Percentiles rank a stretch among this genome's conserved stretches.
These are phyloP conservation scores for Lumnitzera racemosa DNA, from an alignment of 345 rosid species.

Conservation along the genomic window DNA sequence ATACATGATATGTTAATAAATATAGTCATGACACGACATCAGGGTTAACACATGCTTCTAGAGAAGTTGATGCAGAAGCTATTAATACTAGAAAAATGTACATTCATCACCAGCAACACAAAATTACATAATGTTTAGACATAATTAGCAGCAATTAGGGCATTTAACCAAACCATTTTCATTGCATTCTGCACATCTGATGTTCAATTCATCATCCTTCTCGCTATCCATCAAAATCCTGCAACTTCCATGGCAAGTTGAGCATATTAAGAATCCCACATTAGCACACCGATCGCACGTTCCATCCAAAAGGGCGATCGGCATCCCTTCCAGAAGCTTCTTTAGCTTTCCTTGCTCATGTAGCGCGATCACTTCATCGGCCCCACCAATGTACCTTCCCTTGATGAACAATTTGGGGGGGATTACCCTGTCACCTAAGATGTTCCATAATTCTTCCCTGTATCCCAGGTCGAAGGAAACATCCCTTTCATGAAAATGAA, in stretches of 20 bases:
- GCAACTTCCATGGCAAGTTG: slow-evolving; percentile 64
- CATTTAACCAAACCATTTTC: slow-evolving; percentile 83
- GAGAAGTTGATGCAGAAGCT: neutral
- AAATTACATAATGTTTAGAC: neutral
- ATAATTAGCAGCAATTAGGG: slow-evolving; percentile 35
- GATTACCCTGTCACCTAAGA: slow-evolving; percentile 40
- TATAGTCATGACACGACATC: no score
- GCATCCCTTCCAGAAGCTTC: slow-evolving; percentile 56
- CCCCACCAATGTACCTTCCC: slow-evolving; percentile 83
- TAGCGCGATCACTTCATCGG: slow-evolving; percentile 59
- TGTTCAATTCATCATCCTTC: slow-evolving; percentile 14
- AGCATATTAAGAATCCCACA: slow-evolving; percentile 59
- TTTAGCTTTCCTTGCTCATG: slow-evolving; percentile 79
- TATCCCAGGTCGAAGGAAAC: slow-evolving; percentile 67
- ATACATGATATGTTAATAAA: no score
- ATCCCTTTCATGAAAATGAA: slow-evolving; percentile 55
- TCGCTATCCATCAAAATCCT: slow-evolving; percentile 24
- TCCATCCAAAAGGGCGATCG: slow-evolving; percentile 12
- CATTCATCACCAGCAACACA: slow-evolving; percentile 4
- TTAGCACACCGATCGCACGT: slow-evolving; percentile 46
- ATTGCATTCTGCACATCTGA: slow-evolving; percentile 62
- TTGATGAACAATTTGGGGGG: slow-evolving; percentile 76
- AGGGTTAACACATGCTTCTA: no score
- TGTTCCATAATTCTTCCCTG: slow-evolving; percentile 73
- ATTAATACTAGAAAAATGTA: neutral